Conservation (phyloP, 176 grass and related monocot species). For the Musa beccarii region DNA sequence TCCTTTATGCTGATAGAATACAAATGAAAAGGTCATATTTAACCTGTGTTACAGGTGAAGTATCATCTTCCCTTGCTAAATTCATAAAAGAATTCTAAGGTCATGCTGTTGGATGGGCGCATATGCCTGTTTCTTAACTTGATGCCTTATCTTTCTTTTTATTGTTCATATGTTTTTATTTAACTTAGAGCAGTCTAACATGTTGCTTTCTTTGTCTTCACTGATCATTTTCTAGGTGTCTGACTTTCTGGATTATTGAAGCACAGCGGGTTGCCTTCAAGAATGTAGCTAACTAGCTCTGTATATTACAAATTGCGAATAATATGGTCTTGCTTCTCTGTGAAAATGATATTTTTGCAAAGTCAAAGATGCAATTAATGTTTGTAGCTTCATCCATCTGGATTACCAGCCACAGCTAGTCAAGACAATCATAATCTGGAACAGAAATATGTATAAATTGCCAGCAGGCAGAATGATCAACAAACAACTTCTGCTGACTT, state of each 20-base stretch:
- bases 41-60: too few relatives aligned
- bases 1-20: too few relatives aligned
- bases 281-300: background rate
- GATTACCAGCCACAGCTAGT: background rate
- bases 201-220: background rate
- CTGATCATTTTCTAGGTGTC: background rate
- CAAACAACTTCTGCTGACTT: constrained; percentile 95
- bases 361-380: background rate
- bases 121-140: background rate
- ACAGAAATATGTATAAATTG: background rate
- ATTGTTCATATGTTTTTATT: background rate
- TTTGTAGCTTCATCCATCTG: background rate
- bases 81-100: background rate
- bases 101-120: background rate
- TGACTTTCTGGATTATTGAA: background rate
- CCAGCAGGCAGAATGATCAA: constrained; percentile 50
- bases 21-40: too few relatives aligned
- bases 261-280: background rate
- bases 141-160: background rate
- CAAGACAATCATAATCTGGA: background rate
- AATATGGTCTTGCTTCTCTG: background rate
- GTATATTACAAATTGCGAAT: background rate
- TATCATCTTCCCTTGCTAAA: background rate
- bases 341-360: background rate
- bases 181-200: background rate